These are phyloP conservation scores for Spongospora subterranea DNA, from an alignment of 208 protist genomes.

Conservation along the genomic window DNA sequence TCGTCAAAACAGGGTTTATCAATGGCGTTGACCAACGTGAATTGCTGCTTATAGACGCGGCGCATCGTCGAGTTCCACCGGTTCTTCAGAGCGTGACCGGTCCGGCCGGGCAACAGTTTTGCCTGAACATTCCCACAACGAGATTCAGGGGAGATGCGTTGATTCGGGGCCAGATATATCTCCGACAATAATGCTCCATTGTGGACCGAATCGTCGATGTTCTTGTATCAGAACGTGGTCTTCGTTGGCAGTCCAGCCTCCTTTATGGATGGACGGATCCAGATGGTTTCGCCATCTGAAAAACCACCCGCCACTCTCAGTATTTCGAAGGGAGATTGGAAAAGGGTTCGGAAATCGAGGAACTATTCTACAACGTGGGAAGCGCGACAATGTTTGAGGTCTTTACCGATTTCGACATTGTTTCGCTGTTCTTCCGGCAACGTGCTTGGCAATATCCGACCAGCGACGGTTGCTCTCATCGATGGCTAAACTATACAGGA, in stretches of 20 bases:
- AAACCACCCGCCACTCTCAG: too few species aligned
- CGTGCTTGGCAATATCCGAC: background rate
- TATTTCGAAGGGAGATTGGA: background rate
- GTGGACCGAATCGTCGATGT: constrained; percentile 15
- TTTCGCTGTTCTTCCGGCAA: background rate
- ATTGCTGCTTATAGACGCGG: background rate
- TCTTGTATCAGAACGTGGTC: background rate
- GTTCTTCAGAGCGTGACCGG: constrained; percentile 24
- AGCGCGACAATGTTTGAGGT: too few species aligned
- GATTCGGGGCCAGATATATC: background rate
- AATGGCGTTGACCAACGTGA: background rate
- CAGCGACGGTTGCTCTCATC: too few species aligned
- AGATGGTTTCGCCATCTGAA: constrained; percentile 43
- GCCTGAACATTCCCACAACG: too few species aligned
- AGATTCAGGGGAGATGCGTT: background rate
- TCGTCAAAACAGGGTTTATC: background rate
- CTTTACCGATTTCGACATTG: background rate
- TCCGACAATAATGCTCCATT: constrained; percentile 8
- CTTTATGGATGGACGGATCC: constrained; percentile 19
- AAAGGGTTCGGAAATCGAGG: background rate
- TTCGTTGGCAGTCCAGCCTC: background rate
- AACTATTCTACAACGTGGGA: too few species aligned
- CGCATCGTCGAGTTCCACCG: constrained; percentile 16
- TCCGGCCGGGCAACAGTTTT: background rate
- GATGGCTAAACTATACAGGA: too few species aligned